These are phyloP conservation scores for Brasenia schreberi DNA, from an alignment of 164 flowering plant species.

Conservation along the genomic window DNA sequence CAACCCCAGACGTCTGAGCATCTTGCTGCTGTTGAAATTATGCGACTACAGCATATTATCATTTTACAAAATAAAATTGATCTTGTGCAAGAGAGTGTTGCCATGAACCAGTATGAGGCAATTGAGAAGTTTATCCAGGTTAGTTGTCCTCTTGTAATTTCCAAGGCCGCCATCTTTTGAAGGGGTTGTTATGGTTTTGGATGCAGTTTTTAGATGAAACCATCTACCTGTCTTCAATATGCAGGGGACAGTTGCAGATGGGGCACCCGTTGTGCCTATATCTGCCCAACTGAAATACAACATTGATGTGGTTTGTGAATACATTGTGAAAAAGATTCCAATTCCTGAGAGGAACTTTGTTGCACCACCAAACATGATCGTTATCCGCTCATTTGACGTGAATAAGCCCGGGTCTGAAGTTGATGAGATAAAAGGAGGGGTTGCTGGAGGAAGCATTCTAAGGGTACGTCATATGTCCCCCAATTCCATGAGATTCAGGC, in stretches of 20 bases:
- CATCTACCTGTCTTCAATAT: no score
- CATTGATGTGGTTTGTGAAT: constrained; percentile 84
- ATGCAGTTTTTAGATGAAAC: no score
- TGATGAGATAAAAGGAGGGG: constrained; percentile 92
- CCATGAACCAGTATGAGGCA: constrained; percentile 87
- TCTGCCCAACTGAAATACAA: constrained; percentile 93
- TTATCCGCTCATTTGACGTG: constrained; percentile 88
- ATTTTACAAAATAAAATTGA: constrained; percentile 94
- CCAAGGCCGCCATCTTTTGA: no score
- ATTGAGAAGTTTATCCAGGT: constrained; percentile 80
- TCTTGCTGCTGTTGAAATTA: constrained; percentile 92
- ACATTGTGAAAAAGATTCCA: constrained; percentile 73
- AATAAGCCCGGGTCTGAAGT: constrained; percentile 92
- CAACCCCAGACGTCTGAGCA: constrained; percentile 98
- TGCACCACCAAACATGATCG: constrained; percentile 93
- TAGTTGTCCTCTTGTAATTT: neutral
- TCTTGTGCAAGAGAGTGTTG: constrained; percentile 86
- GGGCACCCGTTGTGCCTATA: constrained; percentile 84
- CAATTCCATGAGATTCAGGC: no score
- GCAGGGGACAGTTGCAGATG: constrained; percentile 86
- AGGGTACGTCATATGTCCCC: constrained; percentile 31
- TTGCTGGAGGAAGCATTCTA: constrained; percentile 96
- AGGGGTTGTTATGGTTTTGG: no score
- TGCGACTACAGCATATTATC: constrained; percentile 88
- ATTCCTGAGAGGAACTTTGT: constrained; percentile 77